phyloP scores from a whole-genome alignment of 352 stramenopile genomes.

The Globisporangium camurandrum region DNA sequence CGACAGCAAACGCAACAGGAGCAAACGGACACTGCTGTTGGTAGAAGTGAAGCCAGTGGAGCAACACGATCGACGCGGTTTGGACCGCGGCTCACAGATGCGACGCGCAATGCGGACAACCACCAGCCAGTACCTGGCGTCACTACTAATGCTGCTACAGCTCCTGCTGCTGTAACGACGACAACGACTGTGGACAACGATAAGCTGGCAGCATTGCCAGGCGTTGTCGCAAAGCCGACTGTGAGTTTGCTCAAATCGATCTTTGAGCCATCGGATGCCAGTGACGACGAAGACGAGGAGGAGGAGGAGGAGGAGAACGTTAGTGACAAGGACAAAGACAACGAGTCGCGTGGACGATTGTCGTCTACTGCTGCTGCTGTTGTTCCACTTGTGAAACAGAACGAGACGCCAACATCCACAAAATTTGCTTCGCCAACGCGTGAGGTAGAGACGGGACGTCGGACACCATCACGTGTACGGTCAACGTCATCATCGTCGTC shows the following conservation, averaged over 20 bases:
- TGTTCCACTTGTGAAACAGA: no score
- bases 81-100: neutral
- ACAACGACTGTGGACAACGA: no score
- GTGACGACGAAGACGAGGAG: conserved; percentile 32
- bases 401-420: no score
- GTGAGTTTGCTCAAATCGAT: conserved; percentile 66
- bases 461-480: no score
- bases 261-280: conserved; percentile 73
- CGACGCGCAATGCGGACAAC: conserved; percentile 8
- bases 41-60: neutral
- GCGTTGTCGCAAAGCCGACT: conserved; percentile 31
- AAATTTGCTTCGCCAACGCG: no score
- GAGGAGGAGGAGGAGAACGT: conserved; percentile 22
- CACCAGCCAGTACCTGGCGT: no score
- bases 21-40: neutral
- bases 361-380: no score
- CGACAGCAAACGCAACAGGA: conserved; percentile 10
- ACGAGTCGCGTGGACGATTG: neutral
- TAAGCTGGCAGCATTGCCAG: no score
- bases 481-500: no score
- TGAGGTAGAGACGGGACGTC: no score
- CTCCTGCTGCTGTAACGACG: no score
- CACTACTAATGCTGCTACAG: no score
- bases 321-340: conserved; percentile 8
- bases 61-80: neutral